Evolutionary conservation across 345 rosid genomes (phyloP), one percentile per base, ranked within the genome.

Genomic region (Angophora floribunda): DNA sequence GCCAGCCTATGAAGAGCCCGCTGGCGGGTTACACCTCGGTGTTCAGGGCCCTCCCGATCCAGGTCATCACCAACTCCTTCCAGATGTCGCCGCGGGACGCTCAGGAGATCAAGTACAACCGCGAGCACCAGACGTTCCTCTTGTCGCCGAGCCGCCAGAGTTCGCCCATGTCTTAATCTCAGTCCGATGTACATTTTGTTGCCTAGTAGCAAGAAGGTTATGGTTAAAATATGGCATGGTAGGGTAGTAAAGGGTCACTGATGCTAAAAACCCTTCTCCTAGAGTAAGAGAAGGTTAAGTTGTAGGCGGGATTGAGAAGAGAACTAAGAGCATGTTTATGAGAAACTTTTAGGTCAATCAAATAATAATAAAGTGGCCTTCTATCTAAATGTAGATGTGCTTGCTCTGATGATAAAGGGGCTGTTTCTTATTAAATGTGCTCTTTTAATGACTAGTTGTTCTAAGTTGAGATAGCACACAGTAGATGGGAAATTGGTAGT

Each of bases 11-110:
- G 93, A 87, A 90, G 90, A 87, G 85, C 85, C 91, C 90, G 1
- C 87, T 92, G 86, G 91, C 88, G 8, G 92, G 92, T 17, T 90
- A 86, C 88, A 88, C 87, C 30, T 92, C 92, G 6, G 89, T 89
- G 86, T 78, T 92, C 88, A 87, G 92, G 87, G 92, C 92, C 52
- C 88, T 92, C 87, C 92, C 92, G 3, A 21, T 90, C 59, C 90
- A 92, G 13, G 90, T 92, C 52, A 78, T 92, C 87, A 36, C 87
- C 80, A 90, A 90, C 85, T 75, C 93, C 10, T 91, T 82, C 86
- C 89, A 91, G 88, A 65, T 90, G 30, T 92, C 94, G 13, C 88
- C 84, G 22, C 49, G 89, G 55, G 90, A 92, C 53, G 91, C 91
- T 15, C 47, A 52, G 89, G 52, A 89, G 57, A 87, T 89, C 67